Evolutionary conservation across 2,329 filamentous ascomycete species (phyloP).

Genomic region (Talaromyces sp.): DNA sequence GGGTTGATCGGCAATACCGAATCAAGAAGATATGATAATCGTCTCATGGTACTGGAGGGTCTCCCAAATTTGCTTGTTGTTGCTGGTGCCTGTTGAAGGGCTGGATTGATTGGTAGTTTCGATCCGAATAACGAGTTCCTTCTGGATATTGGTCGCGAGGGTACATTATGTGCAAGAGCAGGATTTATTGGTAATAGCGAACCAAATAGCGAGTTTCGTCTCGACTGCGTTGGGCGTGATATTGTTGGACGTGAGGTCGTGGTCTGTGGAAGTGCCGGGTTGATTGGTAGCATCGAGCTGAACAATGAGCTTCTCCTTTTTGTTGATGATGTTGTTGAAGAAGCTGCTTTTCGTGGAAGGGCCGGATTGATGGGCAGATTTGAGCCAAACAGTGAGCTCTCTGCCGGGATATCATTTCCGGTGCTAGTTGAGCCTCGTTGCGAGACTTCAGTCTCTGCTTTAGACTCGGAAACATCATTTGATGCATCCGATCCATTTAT

Average conservation of each 20-base stretch:
- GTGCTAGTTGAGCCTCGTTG: neutral
- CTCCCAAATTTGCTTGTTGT: constrained; percentile 18
- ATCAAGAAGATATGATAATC: constrained; percentile 27
- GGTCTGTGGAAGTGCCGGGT: constrained; percentile 14
- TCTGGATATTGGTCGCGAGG: constrained; percentile 14
- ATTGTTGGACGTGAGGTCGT: neutral
- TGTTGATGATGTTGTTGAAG: neutral
- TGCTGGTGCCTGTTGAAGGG: constrained; percentile 17
- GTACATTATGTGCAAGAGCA: constrained; percentile 18
- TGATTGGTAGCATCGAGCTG: constrained; percentile 17
- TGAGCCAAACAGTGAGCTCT: constrained; percentile 3
- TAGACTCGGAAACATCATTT: neutral
- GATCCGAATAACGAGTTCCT: constrained; percentile 4
- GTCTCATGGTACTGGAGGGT: constrained; percentile 7
- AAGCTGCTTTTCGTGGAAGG: constrained; percentile 18
- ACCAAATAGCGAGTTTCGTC: constrained; percentile 2
- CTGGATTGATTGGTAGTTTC: constrained; percentile 1
- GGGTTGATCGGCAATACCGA: constrained; percentile 36
- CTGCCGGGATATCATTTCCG: neutral
- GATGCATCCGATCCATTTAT: neutral
- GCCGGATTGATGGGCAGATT: constrained; percentile 19
- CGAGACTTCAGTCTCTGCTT: neutral
- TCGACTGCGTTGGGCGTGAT: constrained; percentile 20
- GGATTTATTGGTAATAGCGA: constrained; percentile 18
- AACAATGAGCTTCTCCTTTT: constrained; percentile 10